Evolutionary conservation across 306 rosid genomes (phyloP).

Genomic region (Quercus cerris): DNA sequence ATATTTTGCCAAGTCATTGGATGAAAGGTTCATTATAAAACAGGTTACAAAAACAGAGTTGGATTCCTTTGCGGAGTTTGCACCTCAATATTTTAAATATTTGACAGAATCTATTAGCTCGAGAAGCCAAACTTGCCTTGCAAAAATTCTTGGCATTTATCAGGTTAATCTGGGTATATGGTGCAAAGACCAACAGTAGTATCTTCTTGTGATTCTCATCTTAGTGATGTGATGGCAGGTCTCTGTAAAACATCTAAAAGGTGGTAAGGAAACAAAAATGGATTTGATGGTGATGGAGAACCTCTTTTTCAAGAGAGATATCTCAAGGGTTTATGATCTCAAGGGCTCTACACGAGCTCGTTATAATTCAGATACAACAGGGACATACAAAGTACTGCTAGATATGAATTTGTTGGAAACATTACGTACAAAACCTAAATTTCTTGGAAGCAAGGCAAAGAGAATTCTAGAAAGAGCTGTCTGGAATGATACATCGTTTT

Average conservation of each 20-base stretch:
- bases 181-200: neutral
- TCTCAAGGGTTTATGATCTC: conserved; percentile 88
- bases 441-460: conserved; percentile 95
- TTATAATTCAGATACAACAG: conserved; percentile 79
- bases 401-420: conserved; percentile 94
- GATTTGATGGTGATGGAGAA: conserved; percentile 98
- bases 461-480: conserved; percentile 88
- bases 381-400: conserved; percentile 76
- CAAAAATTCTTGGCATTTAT: conserved; percentile 88
- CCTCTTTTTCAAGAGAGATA: conserved; percentile 81
- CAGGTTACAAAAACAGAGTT: conserved; percentile 93
- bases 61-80: conserved; percentile 88
- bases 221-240: conserved; percentile 52
- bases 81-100: conserved; percentile 81
- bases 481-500: conserved; percentile 90
- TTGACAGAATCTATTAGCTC: conserved; percentile 58
- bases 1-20: conserved; percentile 92
- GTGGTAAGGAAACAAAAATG: conserved; percentile 88
- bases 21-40: conserved; percentile 85
- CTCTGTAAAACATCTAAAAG: conserved; percentile 69
- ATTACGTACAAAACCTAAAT: conserved; percentile 79
- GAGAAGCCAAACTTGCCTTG: conserved; percentile 96
- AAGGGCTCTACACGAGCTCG: conserved; percentile 96
- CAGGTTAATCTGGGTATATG: conserved; percentile 46
- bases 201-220: conserved; percentile 2